These are phyloP conservation scores for Lasiosphaeria ovina DNA, from an alignment of 495 filamentous ascomycete species.

Conservation along the genomic window DNA sequence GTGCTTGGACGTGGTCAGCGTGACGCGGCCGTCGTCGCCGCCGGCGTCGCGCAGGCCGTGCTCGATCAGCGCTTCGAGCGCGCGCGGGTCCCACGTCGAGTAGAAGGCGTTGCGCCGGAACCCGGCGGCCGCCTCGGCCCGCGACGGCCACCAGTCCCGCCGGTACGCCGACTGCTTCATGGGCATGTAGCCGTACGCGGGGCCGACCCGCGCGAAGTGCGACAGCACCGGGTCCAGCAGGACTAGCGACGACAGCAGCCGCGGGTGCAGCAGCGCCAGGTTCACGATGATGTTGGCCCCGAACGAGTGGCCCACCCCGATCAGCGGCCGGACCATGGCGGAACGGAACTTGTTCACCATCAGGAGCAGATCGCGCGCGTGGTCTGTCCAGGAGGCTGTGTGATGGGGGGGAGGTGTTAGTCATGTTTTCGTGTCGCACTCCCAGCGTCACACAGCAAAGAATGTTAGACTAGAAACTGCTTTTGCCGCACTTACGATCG, in stretches of 20 bases:
- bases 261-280: conserved; percentile 72
- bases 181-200: conserved; percentile 29
- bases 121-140: conserved; percentile 57
- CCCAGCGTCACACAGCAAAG: too few relatives aligned
- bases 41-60: conserved; percentile 62
- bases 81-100: conserved; percentile 68
- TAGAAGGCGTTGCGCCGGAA: conserved; percentile 67
- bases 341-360: conserved; percentile 80
- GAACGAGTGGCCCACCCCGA: conserved; percentile 89
- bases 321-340: conserved; percentile 81
- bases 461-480: background rate
- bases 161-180: conserved; percentile 49
- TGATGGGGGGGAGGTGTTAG: conserved; percentile 7
- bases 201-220: conserved; percentile 35
- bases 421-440: background rate
- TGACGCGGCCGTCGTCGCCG: conserved; percentile 34
- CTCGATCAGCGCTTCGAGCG: conserved; percentile 61
- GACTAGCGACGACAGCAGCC: conserved; percentile 72
- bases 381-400: conserved; percentile 80
- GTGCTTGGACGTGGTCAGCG: conserved; percentile 63
- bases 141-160: conserved; percentile 69
- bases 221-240: conserved; percentile 73
- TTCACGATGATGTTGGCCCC: conserved; percentile 68
- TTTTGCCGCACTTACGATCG: conserved; percentile 57
- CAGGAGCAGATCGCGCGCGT: conserved; percentile 82